Evolutionary conservation across 2,329 filamentous ascomycete genomes (phyloP).

Genomic region (Massarina eburnea): DNA sequence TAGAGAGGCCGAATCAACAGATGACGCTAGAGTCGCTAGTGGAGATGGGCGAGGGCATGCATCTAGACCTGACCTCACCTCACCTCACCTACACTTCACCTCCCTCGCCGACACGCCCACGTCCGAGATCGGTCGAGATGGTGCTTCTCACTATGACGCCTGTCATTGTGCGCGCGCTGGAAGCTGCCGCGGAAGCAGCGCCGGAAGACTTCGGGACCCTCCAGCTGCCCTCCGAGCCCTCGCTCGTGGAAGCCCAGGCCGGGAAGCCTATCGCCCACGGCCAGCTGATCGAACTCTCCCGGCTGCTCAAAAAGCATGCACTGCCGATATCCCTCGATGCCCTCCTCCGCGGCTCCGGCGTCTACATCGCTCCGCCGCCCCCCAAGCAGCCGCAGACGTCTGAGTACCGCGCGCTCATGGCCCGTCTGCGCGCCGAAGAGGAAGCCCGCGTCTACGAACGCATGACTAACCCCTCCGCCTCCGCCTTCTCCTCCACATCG

Average conservation of each 20-base stretch:
- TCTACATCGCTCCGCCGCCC: conserved; percentile 79
- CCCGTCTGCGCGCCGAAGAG: conserved; percentile 76
- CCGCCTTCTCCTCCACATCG: neutral
- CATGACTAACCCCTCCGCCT: conserved; percentile 67
- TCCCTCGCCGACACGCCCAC: conserved; percentile 1
- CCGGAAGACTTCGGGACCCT: conserved; percentile 25
- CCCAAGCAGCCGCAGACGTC: conserved; percentile 68
- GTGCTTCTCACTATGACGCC: conserved; percentile 77
- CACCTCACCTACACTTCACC: neutral
- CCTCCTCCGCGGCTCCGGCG: conserved; percentile 69
- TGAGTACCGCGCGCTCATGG: conserved; percentile 88
- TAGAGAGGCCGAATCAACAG: conserved; percentile 23
- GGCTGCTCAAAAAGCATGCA: conserved; percentile 47
- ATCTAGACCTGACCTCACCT: neutral
- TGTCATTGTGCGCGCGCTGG: conserved; percentile 65
- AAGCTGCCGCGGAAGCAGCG: conserved; percentile 29
- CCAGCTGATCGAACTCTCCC: conserved; percentile 67
- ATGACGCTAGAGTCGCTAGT: conserved; percentile 24
- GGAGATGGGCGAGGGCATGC: neutral
- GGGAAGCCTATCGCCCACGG: conserved; percentile 72
- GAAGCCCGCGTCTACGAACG: conserved; percentile 80
- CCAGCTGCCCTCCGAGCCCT: conserved; percentile 48
- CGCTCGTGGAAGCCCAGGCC: conserved; percentile 52
- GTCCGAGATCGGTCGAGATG: conserved; percentile 52
- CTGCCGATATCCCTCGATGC: conserved; percentile 57